These are phyloP conservation scores for Acacia concinna DNA, from an alignment of 331 rosid species.

Conservation along the genomic window DNA sequence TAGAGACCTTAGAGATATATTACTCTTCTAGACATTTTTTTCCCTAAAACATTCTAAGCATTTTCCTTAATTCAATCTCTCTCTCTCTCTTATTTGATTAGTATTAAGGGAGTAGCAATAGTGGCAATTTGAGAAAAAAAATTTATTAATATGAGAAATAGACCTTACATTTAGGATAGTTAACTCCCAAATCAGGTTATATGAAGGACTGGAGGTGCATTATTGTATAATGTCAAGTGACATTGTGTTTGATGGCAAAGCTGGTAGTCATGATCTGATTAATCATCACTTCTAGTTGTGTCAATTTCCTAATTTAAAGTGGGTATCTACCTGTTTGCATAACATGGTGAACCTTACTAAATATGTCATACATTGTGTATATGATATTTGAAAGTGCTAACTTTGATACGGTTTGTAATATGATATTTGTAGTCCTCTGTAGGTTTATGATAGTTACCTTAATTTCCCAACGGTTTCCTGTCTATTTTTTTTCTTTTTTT, in stretches of 20 bases:
- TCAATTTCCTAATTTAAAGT: neutral
- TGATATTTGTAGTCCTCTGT: neutral
- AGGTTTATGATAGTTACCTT: neutral
- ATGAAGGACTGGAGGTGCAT: neutral
- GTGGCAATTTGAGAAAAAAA: no score
- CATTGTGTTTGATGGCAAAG: conserved; percentile 3
- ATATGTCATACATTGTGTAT: conserved; percentile 5
- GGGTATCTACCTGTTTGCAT: conserved; percentile 17
- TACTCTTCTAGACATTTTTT: neutral
- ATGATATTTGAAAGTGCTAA: conserved; percentile 4
- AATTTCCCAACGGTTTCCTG: no score
- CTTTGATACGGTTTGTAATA: conserved; percentile 19
- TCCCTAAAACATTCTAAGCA: no score
- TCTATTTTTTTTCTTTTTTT: no score
- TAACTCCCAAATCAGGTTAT: no score
- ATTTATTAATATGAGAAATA: no score
- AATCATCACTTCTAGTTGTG: neutral
- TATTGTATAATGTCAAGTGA: conserved; percentile 2
- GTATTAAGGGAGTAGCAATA: no score
- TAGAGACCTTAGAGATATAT: conserved; percentile 13
- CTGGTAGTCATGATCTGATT: conserved; percentile 10
- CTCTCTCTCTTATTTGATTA: no score
- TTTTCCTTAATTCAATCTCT: no score
- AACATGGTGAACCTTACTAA: conserved; percentile 8
- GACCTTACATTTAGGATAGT: no score